A percentile compares a stretch with the other conserved stretches of the same genome.
Conservation (phyloP, 2,329 filamentous ascomycete genomes). For the Monosporascus sp. region DNA sequence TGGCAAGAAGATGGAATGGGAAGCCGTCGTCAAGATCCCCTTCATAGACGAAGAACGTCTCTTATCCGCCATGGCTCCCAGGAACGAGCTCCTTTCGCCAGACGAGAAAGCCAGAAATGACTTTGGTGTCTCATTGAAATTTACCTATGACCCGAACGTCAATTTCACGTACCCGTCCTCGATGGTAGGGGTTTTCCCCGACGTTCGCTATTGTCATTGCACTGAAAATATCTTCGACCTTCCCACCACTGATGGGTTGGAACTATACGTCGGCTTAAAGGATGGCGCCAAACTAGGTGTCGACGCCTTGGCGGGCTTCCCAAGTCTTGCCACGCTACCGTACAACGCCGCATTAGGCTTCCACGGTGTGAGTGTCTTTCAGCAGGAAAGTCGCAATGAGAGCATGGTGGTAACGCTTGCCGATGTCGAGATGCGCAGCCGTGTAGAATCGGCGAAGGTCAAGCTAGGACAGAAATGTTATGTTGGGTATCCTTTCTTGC, state of each 20-base stretch:
- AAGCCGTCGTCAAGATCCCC: conserved; percentile 97
- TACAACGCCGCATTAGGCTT: conserved; percentile 78
- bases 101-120: conserved; percentile 80
- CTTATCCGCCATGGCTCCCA: conserved; percentile 77
- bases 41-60: conserved; percentile 93
- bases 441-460: conserved; percentile 64
- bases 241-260: conserved; percentile 83
- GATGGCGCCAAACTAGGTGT: conserved; percentile 77
- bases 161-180: conserved; percentile 86
- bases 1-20: conserved; percentile 99
- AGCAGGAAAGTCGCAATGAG: conserved; percentile 91
- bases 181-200: conserved; percentile 82
- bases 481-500: conserved; percentile 90
- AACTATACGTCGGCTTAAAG: conserved; percentile 78
- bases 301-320: conserved; percentile 87
- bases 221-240: conserved; percentile 96
- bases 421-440: conserved; percentile 66
- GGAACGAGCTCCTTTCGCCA: conserved; percentile 69
- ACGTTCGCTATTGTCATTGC: conserved; percentile 80
- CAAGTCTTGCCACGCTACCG: conserved; percentile 78
- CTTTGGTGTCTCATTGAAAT: conserved; percentile 90
- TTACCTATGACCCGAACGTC: conserved; percentile 72
- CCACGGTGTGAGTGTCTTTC: conserved; percentile 90
- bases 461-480: conserved; percentile 83
- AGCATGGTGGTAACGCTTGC: conserved; percentile 88